Evolutionary conservation across 192 early-diverging fungal species (phyloP).

Genomic region (Coemansia sp.): DNA sequence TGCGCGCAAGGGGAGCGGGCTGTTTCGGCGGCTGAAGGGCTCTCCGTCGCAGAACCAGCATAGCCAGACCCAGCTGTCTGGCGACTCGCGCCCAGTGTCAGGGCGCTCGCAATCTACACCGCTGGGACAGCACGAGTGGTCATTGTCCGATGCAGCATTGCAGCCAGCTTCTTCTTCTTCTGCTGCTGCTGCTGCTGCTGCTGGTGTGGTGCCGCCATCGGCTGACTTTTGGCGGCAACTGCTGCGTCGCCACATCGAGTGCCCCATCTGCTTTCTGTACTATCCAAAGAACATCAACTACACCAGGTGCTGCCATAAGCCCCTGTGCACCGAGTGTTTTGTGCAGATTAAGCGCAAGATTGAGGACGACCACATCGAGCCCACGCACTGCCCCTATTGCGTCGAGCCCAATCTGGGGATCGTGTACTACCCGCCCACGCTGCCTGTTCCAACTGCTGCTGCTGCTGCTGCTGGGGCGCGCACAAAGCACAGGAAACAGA

Average conservation of each 20-base stretch:
- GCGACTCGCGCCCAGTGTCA: neutral
- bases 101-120: neutral
- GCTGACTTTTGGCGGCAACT: conserved; percentile 20
- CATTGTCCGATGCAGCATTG: conserved; percentile 21
- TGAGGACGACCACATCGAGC: conserved; percentile 60
- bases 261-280: conserved; percentile 94
- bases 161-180: neutral
- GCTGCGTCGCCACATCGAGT: conserved; percentile 69
- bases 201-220: neutral
- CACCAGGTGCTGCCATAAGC: conserved; percentile 90
- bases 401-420: conserved; percentile 83
- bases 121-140: conserved; percentile 30
- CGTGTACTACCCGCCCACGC: conserved; percentile 62
- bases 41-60: conserved; percentile 1
- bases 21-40: conserved; percentile 35
- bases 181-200: neutral
- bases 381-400: conserved; percentile 86
- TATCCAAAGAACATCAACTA: conserved; percentile 92
- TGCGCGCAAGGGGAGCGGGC: conserved; percentile 45
- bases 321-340: conserved; percentile 97
- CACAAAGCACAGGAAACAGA: conserved; percentile 16
- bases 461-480: neutral
- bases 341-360: conserved; percentile 88
- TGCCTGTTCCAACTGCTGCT: neutral
- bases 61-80: neutral